Evolutionary conservation across 2,329 filamentous ascomycete species (phyloP).

Genomic region (Ophiostoma fasciatum): DNA sequence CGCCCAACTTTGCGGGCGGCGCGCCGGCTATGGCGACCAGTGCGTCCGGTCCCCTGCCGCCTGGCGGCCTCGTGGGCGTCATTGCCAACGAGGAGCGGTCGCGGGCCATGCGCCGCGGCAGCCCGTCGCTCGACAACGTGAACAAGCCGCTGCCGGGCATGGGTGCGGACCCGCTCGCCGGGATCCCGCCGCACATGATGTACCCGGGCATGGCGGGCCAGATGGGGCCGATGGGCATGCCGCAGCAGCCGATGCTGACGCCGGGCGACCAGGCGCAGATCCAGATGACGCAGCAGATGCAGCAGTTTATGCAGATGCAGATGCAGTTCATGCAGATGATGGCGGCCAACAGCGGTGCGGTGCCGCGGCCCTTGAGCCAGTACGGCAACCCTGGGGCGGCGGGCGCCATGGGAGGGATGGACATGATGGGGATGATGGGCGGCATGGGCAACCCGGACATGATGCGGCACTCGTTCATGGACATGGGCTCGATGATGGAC

Average conservation of each 20-base stretch:
- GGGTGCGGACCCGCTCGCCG: slow-evolving; percentile 31
- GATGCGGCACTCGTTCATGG: slow-evolving; percentile 30
- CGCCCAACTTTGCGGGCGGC: slow-evolving; percentile 53
- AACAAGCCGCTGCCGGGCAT: slow-evolving; percentile 20
- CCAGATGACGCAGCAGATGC: slow-evolving; percentile 62
- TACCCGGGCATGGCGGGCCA: too few relatives aligned
- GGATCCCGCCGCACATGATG: slow-evolving; percentile 36
- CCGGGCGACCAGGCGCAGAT: slow-evolving; percentile 60
- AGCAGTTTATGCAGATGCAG: slow-evolving; percentile 82
- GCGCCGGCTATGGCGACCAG: slow-evolving; percentile 15
- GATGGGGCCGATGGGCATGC: slow-evolving; percentile 20
- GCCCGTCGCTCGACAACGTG: slow-evolving; percentile 48
- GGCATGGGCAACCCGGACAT: slow-evolving; percentile 21
- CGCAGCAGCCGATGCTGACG: slow-evolving; percentile 28
- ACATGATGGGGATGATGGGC: slow-evolving; percentile 17
- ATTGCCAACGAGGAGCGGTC: slow-evolving; percentile 76
- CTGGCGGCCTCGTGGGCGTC: slow-evolving; percentile 72
- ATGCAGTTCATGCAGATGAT: slow-evolving; percentile 91
- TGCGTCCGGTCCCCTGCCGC: slow-evolving; percentile 36
- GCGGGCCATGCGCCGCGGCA: slow-evolving; percentile 62
- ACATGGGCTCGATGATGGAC: slow-evolving; percentile 29
- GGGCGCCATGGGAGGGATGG: slow-evolving; percentile 18
- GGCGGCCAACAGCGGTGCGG: slow-evolving; percentile 23
- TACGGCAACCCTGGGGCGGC: slow-evolving; percentile 15
- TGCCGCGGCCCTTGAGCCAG: slow-evolving; percentile 12